Conservation (phyloP, 352 stramenopile genomes). For the Thraustotheca clavata region DNA sequence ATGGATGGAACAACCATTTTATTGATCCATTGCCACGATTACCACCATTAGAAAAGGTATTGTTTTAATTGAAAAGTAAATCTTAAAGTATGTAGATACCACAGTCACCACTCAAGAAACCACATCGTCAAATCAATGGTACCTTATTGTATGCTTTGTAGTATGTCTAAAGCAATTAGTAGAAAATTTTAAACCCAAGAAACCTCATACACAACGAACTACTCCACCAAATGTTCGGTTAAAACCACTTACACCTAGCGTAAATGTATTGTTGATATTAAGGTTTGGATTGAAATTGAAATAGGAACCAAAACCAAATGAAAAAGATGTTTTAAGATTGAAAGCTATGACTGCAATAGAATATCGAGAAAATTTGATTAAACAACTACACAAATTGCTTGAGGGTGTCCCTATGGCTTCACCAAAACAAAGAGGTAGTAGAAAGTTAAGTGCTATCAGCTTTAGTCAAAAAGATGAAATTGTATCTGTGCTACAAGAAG, state of each 20-base stretch:
- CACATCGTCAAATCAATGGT: neutral
- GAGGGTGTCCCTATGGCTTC: neutral
- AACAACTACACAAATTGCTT: conserved; percentile 3
- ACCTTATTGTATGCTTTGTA: too few relatives aligned
- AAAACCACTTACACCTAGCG: neutral
- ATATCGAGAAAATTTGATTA: conserved; percentile 14
- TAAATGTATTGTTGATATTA: neutral
- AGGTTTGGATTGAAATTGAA: neutral
- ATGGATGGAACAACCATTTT: conserved; percentile 12
- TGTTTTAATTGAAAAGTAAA: neutral
- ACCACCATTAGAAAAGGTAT: neutral
- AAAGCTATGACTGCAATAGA: conserved; percentile 13
- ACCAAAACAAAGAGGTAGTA: neutral
- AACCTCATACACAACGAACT: neutral
- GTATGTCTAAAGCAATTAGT: neutral
- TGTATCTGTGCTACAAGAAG: neutral
- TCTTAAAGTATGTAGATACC: neutral
- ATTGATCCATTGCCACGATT: neutral
- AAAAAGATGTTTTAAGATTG: neutral
- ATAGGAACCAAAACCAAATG: neutral
- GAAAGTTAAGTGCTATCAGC: neutral
- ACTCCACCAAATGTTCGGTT: conserved; percentile 7
- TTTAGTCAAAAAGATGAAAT: neutral
- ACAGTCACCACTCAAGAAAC: neutral
- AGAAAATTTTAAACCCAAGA: neutral